phyloP scores from a whole-genome alignment of 345 rosid genomes.

The Durio zibethinus region DNA sequence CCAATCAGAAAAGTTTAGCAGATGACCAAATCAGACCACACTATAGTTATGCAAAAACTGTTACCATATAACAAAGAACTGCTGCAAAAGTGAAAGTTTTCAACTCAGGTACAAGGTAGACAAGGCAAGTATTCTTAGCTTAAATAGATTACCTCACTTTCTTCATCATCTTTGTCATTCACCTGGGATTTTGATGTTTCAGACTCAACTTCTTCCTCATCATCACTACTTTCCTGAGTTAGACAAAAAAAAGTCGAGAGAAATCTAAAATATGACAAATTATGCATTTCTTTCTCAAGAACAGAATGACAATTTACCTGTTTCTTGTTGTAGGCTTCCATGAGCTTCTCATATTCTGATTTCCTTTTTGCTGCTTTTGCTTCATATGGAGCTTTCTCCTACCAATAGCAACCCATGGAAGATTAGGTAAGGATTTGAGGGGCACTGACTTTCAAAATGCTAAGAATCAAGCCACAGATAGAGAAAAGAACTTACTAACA shows the following conservation, averaged over 20 bases:
- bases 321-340: conserved; percentile 79
- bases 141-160: conserved; percentile 39
- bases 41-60: neutral
- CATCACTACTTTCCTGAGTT: conserved; percentile 34
- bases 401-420: neutral
- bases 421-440: neutral
- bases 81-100: neutral
- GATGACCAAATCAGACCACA: neutral
- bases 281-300: neutral
- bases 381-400: conserved; percentile 89
- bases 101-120: neutral
- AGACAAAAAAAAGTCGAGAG: neutral
- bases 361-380: conserved; percentile 81
- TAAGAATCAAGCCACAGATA: neutral
- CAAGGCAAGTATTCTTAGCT: neutral
- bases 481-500: conserved; percentile 7
- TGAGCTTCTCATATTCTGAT: conserved; percentile 67
- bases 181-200: conserved; percentile 67
- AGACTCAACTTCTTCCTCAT: conserved; percentile 50
- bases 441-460: neutral
- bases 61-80: neutral
- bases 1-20: neutral
- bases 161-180: conserved; percentile 56
- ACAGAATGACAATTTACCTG: conserved; percentile 37
- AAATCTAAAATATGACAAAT: neutral